Evolutionary conservation across 331 rosid species (phyloP).

Genomic region (Saraca asoca): DNA sequence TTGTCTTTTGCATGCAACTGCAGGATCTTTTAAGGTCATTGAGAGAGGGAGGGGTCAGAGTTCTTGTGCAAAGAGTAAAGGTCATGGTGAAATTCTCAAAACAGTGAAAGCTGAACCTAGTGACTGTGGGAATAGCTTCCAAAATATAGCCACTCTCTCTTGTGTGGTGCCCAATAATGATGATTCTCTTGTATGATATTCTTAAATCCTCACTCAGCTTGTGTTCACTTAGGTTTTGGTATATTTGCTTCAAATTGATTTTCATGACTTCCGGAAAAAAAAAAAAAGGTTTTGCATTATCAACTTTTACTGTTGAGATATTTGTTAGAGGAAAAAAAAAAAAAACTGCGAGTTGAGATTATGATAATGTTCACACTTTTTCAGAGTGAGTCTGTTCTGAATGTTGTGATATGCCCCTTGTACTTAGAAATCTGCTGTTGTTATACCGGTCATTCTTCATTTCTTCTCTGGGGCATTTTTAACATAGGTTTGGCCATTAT

Average conservation of each 20-base stretch:
- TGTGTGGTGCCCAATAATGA: conserved; percentile 39
- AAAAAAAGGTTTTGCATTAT: too few relatives aligned
- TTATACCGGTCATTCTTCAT: conserved; percentile 1
- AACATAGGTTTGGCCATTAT: not conserved
- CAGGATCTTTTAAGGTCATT: conserved; percentile 39
- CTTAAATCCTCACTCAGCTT: not conserved
- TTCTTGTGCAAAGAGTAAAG: conserved; percentile 17
- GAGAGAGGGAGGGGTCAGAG: conserved; percentile 24
- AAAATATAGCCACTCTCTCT: conserved; percentile 33
- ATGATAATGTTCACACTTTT: too few relatives aligned
- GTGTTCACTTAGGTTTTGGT: conserved; percentile 6
- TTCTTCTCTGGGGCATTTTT: not conserved
- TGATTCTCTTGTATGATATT: conserved; percentile 46
- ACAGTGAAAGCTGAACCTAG: conserved; percentile 28
- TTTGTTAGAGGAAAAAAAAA: too few relatives aligned
- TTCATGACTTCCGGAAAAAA: not conserved
- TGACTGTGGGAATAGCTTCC: conserved; percentile 23
- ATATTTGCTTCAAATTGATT: conserved; percentile 16
- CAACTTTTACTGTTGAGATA: too few relatives aligned
- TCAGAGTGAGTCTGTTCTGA: too few relatives aligned
- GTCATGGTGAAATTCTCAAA: not conserved
- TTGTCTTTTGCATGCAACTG: conserved; percentile 25
- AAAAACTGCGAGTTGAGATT: too few relatives aligned
- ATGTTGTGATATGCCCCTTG: too few relatives aligned
- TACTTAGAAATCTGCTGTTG: not conserved